Conservation (phyloP, 208 protist species). For the Plasmodiophora brassicae region DNA sequence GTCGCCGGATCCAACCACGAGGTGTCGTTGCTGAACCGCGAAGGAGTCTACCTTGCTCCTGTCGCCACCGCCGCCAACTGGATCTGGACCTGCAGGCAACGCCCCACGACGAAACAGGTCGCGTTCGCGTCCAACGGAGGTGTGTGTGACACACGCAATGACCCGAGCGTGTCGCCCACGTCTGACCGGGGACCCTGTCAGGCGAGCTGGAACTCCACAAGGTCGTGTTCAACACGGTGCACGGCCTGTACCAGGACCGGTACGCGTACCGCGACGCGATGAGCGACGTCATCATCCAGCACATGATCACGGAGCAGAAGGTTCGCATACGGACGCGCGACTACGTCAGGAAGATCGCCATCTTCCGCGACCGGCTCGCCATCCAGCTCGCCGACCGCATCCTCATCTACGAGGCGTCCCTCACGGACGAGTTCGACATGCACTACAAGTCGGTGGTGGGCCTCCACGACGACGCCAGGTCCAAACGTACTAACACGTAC, state of each 20-base stretch:
- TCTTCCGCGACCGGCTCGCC: conserved; percentile 80
- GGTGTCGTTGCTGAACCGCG: conserved; percentile 75
- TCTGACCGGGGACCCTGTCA: no score
- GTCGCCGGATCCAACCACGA: conserved; percentile 81
- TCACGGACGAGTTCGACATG: conserved; percentile 67
- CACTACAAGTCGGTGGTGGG: conserved; percentile 57
- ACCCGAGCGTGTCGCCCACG: no score
- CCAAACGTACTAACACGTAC: no score
- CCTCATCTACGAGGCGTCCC: conserved; percentile 82
- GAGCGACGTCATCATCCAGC: conserved; percentile 88
- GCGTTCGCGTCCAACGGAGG: conserved; percentile 61
- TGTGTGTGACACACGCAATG: no score
- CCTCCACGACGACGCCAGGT: not conserved
- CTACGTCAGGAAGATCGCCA: conserved; percentile 85
- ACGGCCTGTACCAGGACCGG: conserved; percentile 84
- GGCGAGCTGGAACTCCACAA: conserved; percentile 24
- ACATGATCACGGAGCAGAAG: conserved; percentile 66
- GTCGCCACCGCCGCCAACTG: conserved; percentile 53
- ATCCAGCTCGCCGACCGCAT: conserved; percentile 83
- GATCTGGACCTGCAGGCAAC: conserved; percentile 50
- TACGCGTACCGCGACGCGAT: conserved; percentile 89
- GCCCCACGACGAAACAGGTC: conserved; percentile 68
- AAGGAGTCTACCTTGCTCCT: conserved; percentile 73
- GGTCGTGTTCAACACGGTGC: conserved; percentile 76
- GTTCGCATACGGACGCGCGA: conserved; percentile 79